These are phyloP conservation scores for Xylogone sp. DNA, from an alignment of 2,329 filamentous ascomycete genomes.

Conservation along the genomic window DNA sequence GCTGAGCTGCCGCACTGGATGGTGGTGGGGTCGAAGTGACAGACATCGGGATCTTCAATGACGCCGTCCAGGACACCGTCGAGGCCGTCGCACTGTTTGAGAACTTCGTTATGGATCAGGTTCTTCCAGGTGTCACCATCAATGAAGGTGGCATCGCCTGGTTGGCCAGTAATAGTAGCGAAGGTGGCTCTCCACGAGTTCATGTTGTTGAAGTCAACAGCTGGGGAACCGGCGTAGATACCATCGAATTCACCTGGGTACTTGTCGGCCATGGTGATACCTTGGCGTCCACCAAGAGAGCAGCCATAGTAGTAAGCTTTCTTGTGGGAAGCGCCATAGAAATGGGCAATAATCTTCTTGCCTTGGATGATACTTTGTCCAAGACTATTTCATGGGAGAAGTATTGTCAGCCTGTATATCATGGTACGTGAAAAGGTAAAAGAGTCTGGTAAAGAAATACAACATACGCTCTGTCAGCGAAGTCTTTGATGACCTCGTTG, in stretches of 20 bases:
- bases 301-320: constrained; percentile 38
- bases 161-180: constrained; percentile 11
- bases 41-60: constrained; percentile 34
- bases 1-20: constrained; percentile 22
- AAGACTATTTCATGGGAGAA: constrained; percentile 3
- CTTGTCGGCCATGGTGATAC: constrained; percentile 35
- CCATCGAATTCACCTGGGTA: constrained; percentile 39
- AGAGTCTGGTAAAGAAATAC: too few species aligned
- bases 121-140: constrained; percentile 13
- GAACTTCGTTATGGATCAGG: constrained; percentile 20
- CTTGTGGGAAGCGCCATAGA: constrained; percentile 27
- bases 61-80: constrained; percentile 35
- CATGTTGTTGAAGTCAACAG: constrained; percentile 18
- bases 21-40: constrained; percentile 26
- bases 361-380: constrained; percentile 17
- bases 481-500: constrained; percentile 20
- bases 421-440: too few species aligned
- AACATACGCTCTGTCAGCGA: constrained; percentile 14
- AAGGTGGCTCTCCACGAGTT: constrained; percentile 13
- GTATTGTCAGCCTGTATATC: too few species aligned
- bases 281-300: constrained; percentile 38
- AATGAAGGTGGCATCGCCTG: constrained; percentile 6
- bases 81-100: constrained; percentile 33
- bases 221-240: constrained; percentile 36
- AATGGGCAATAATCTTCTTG: constrained; percentile 25